Evolutionary conservation across 176 grass and related monocot species (phyloP).

Genomic region (Secale cereale): DNA sequence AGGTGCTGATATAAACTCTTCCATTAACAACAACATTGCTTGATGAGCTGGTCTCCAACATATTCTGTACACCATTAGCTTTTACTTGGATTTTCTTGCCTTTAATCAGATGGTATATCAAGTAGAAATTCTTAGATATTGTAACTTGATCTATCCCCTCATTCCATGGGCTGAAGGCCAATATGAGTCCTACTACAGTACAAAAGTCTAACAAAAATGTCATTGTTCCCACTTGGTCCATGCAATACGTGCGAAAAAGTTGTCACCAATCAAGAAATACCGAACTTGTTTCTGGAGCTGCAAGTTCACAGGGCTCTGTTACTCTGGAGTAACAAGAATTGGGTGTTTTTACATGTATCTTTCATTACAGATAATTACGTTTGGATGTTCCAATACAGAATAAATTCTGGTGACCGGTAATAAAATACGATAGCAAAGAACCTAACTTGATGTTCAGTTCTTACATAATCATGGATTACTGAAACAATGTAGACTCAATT

Average conservation of each 20-base stretch:
- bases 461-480: not conserved
- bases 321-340: not conserved
- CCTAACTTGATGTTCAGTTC: not conserved
- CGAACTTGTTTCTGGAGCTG: not conserved
- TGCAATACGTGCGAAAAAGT: not conserved
- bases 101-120: not conserved
- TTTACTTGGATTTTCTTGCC: slow-evolving; percentile 3
- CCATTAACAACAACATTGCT: slow-evolving; percentile 18
- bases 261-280: not conserved
- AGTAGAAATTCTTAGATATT: not conserved
- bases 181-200: not conserved
- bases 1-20: slow-evolving; percentile 41
- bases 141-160: not conserved
- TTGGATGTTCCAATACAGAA: not conserved
- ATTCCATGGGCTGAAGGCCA: not conserved
- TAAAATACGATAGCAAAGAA: not conserved
- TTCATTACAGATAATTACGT: not conserved
- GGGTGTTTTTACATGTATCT: not conserved
- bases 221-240: not conserved
- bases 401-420: not conserved
- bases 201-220: not conserved
- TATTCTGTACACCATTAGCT: not conserved
- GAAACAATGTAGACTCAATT: not conserved
- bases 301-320: not conserved
- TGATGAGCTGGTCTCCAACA: not conserved